Base-by-base conservation (phyloP, 192 early-diverging fungal species). In the Coemansia sp. region DNA sequence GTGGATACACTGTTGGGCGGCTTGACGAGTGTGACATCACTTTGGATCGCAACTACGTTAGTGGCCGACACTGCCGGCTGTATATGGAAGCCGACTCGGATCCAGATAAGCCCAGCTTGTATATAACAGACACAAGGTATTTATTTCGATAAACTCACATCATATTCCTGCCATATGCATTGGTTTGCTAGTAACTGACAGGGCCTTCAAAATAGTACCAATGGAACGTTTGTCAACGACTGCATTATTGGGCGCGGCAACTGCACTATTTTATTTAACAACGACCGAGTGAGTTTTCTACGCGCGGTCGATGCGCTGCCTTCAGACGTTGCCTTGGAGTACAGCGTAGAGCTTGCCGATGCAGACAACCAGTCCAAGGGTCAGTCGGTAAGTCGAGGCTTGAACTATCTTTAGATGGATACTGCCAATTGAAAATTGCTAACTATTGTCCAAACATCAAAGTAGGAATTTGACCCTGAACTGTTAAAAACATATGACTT, bases 221-320 rank as follows among this genome's bases (percentile, higher is more conserved):
- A 78, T 53, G 81, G 81, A 13, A 83, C 81, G 24, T 75, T 61
- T 48, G 64, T 78, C 62, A 83, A 83, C 49, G 72, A 65, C 54
- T 38, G 62, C 43, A 22, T 69, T 10, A 65, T 83, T 7, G 81
- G 81, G 10, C 72, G 73, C 9, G 64, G 53, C 39, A 83, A 69
- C 64, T 53, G 73, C 41, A 83, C 81, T 12, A 62, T 83, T 4
- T 49, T 83, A n/a, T 43, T 83, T 20, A 70, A 83, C 57, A 71
- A 57, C 19, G 81, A 83, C 39, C 73, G 66, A 1, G 43, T 83
- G 19, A 64, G 75, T 3, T 72, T 83, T 45, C 26, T 59, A 48
- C 48, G 66, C 1, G 57, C 71, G 3, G 49, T 14, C 41, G 61
- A 59, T 4, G 65, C 65, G 1, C 62, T 71, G 43, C 55, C 78